Percentiles rank a stretch among this genome's conserved stretches.
Evolutionary conservation across 2,329 filamentous ascomycete genomes (phyloP).

Genomic region (Waltergamsia citrina): DNA sequence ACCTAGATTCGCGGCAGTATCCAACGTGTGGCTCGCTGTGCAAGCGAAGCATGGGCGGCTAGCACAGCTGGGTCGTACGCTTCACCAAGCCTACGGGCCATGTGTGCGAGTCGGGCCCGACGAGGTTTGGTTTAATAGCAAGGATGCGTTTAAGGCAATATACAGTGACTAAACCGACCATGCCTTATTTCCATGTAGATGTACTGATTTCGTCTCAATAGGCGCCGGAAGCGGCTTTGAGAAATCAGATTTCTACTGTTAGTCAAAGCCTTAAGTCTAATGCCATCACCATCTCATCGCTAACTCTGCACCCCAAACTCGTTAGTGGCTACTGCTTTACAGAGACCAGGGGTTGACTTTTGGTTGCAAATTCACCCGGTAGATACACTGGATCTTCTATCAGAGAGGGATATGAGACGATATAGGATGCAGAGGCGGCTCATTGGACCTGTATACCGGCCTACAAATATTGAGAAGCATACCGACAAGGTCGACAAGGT

Average conservation of each 20-base stretch:
- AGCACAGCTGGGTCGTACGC: conserved; percentile 25
- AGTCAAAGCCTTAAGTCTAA: conserved; percentile 8
- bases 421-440: conserved; percentile 40
- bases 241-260: conserved; percentile 44
- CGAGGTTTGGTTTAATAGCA: conserved; percentile 42
- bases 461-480: conserved; percentile 29
- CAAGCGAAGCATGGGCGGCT: conserved; percentile 33
- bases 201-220: conserved; percentile 11
- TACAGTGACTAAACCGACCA: conserved; percentile 34
- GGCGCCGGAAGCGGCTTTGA: conserved; percentile 36
- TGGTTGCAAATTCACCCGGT: conserved; percentile 20
- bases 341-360: conserved; percentile 31
- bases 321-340: conserved; percentile 38
- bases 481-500: conserved; percentile 30
- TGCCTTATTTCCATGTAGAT: not conserved
- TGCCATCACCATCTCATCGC: not conserved
- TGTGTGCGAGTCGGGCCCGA: conserved; percentile 43
- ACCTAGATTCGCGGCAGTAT: conserved; percentile 33
- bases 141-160: conserved; percentile 35
- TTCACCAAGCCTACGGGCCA: conserved; percentile 38
- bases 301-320: not conserved
- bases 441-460: conserved; percentile 37
- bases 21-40: conserved; percentile 36
- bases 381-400: conserved; percentile 40
- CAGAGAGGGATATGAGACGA: conserved; percentile 33